phyloP scores from a whole-genome alignment of 371 early-diverging fungal species.

The Globomyces sp. region DNA sequence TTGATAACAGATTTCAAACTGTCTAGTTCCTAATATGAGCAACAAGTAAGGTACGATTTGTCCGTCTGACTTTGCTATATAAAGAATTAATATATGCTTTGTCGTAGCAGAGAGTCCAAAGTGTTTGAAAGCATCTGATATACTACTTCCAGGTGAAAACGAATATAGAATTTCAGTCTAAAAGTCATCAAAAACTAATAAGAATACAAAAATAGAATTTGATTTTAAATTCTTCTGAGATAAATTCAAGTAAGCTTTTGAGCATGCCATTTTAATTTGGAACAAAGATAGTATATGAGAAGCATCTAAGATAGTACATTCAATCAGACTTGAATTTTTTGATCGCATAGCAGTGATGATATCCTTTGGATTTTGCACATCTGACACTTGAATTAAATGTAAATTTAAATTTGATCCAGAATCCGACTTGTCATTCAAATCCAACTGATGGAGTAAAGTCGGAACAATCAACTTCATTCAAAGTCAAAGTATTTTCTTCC shows the following conservation, averaged over 20 bases:
- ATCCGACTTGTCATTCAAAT: no score
- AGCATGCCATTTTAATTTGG: slow-evolving; percentile 7
- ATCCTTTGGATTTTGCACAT: no score
- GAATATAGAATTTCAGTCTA: slow-evolving; percentile 9
- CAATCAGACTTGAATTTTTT: neutral
- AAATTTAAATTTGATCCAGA: no score
- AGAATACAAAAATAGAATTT: neutral
- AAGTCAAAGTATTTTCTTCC: no score
- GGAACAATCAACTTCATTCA: no score
- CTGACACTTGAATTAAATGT: no score
- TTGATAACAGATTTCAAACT: neutral
- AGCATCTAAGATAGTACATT: slow-evolving; percentile 7
- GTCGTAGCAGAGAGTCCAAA: slow-evolving; percentile 9
- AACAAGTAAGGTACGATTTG: no score
- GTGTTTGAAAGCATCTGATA: slow-evolving; percentile 10
- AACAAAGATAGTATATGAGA: neutral
- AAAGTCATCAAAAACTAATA: no score
- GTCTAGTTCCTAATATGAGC: neutral
- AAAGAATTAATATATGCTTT: slow-evolving; percentile 1
- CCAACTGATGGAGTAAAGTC: no score
- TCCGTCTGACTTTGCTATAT: no score
- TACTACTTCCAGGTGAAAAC: slow-evolving; percentile 1
- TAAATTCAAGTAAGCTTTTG: slow-evolving; percentile 6
- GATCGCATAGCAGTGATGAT: neutral
- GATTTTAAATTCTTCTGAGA: neutral